Conservation (phyloP, 1,139 yeast species). For the Pichia sp. region DNA sequence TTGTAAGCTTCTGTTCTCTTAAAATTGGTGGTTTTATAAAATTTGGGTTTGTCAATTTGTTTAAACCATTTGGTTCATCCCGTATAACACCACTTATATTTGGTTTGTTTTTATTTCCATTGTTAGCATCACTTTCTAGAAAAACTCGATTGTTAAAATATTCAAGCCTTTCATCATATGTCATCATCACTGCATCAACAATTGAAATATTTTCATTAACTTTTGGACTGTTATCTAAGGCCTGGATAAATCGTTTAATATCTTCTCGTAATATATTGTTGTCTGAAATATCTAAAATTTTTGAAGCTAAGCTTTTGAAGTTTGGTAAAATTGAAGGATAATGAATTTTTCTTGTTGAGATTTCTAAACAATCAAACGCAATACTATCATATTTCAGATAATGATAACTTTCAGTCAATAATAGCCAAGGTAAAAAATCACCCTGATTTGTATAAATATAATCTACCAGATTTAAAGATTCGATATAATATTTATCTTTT, state of each 20-base stretch:
- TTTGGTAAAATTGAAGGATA: slow-evolving; percentile 7
- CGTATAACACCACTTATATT: too few species aligned
- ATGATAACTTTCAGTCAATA: slow-evolving; percentile 50
- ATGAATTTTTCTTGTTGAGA: slow-evolving; percentile 11
- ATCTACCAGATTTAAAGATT: slow-evolving; percentile 1
- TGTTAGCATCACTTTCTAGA: too few species aligned
- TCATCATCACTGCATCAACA: slow-evolving; percentile 6
- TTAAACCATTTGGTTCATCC: too few species aligned
- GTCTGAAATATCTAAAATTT: slow-evolving; percentile 1
- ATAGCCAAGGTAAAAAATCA: slow-evolving; percentile 49
- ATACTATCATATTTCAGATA: slow-evolving; percentile 5
- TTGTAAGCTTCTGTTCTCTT: too few species aligned
- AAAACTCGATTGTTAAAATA: not conserved
- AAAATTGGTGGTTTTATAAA: too few species aligned
- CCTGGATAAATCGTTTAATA: not conserved
- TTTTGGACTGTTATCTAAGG: slow-evolving; percentile 2
- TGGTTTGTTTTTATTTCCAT: too few species aligned
- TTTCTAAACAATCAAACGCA: slow-evolving; percentile 14
- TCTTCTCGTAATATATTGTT: not conserved
- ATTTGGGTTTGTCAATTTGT: too few species aligned
- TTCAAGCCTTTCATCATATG: slow-evolving; percentile 7
- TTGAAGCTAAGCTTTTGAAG: slow-evolving; percentile 1
- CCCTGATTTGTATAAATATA: slow-evolving; percentile 20
- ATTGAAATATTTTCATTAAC: not conserved
- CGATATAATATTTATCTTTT: slow-evolving; percentile 21